These are phyloP conservation scores for Peronospora tabacina DNA, from an alignment of 352 stramenopile genomes.

Conservation along the genomic window DNA sequence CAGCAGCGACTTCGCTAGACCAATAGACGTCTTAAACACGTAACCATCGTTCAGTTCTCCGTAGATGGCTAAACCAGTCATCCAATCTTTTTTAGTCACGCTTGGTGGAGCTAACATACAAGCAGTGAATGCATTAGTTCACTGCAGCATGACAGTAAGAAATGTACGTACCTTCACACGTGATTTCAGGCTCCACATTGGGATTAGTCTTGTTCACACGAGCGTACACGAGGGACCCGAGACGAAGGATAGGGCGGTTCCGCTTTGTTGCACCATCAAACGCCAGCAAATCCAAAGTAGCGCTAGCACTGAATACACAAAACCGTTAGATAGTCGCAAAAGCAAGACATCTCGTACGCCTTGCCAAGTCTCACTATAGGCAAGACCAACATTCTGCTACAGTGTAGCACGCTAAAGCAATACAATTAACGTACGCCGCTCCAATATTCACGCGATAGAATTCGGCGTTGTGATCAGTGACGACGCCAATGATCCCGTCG, in stretches of 20 bases:
- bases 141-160: slow-evolving; percentile 4
- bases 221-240: slow-evolving; percentile 92
- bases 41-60: slow-evolving; percentile 91
- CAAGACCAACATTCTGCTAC: neutral
- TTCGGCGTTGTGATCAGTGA: slow-evolving; percentile 90
- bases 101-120: slow-evolving; percentile 56
- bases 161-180: slow-evolving; percentile 79
- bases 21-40: slow-evolving; percentile 81
- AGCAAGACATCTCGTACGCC: neutral
- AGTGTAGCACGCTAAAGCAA: neutral
- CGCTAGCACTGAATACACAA: slow-evolving; percentile 38
- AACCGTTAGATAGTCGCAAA: slow-evolving; percentile 1
- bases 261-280: slow-evolving; percentile 98
- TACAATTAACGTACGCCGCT: slow-evolving; percentile 58
- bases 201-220: slow-evolving; percentile 82
- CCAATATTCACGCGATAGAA: slow-evolving; percentile 94
- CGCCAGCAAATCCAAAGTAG: slow-evolving; percentile 65
- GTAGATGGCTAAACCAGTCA: slow-evolving; percentile 95
- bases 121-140: slow-evolving; percentile 7
- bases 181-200: slow-evolving; percentile 92
- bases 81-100: slow-evolving; percentile 95
- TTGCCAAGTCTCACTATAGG: neutral
- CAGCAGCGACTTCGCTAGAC: slow-evolving; percentile 63
- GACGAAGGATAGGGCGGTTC: slow-evolving; percentile 90
- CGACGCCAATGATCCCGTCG: slow-evolving; percentile 91